Base-by-base conservation (phyloP, 2,329 filamentous ascomycete genomes). In the Pyrenophora tritici-repentis region DNA sequence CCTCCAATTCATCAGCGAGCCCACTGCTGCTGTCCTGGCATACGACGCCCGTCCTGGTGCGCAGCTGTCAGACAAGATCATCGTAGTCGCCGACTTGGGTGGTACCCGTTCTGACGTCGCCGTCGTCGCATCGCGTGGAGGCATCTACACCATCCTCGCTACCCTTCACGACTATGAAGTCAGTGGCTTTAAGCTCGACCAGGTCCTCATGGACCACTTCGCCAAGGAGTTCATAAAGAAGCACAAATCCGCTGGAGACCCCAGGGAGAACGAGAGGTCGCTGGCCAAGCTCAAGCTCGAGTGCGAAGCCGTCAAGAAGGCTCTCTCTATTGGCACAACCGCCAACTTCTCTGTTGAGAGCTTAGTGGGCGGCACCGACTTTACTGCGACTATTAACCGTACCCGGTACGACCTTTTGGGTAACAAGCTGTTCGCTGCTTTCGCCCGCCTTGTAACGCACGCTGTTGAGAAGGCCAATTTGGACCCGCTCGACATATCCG, bases 151-250 rank as follows among this genome's bases (percentile, higher is more conserved):
- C 54, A 86, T 97, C 66, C 83, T 99, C 51, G 91, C 94, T 16
- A 96, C 93, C 10, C 86, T 88, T 24, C 94, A 97, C 79, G 94
- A 99, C 80, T 97, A 96, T 77, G 92, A 97, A 71, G 89, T 93
- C 63, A 87, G 90, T 49, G 94, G 94, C 69, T 82, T 85, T 31
- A 86, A 91, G 61, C 82, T 99, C 50, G 94, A 99, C 79, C 84
- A 94, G 73, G 88, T 93, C 42, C 83, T 99, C 52, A 89, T 96
- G 73, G 93, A 99, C 73, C 88, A 97, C 81, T 97, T 97, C 66
- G 89, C 93, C 65, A 99, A 99, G 83, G 94, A 99, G 77, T 99
- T 99, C 79, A 84, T 94, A 71, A 97, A 99, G 85, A 96, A 96
- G 83, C 85, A 97, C 83, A 88, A 87, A 79, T 85, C 85, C 2